These are phyloP conservation scores for Buxus sempervirens DNA, from an alignment of 164 flowering plant species.

Conservation along the genomic window DNA sequence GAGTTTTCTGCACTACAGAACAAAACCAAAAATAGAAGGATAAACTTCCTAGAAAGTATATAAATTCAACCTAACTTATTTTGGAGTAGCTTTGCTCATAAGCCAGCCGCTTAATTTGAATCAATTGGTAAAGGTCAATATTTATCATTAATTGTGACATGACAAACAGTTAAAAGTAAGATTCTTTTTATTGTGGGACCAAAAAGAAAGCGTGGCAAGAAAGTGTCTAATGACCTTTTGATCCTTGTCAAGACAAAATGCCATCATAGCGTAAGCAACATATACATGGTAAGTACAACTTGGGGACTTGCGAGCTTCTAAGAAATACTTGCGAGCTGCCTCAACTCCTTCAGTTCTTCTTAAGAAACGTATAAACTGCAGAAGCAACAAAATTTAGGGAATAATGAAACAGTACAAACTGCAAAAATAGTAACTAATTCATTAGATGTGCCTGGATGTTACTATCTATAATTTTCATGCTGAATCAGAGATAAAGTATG, in stretches of 20 bases:
- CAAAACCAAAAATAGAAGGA: no score
- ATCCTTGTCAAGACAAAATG: slow-evolving; percentile 95
- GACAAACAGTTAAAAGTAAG: background rate
- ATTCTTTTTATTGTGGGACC: background rate
- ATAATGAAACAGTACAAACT: slow-evolving; percentile 1
- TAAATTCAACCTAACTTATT: background rate
- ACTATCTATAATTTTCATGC: background rate
- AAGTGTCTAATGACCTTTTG: slow-evolving; percentile 54
- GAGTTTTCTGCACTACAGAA: no score
- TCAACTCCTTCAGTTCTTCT: slow-evolving; percentile 94
- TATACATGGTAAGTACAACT: slow-evolving; percentile 89
- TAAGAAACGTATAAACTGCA: slow-evolving; percentile 88
- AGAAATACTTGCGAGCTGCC: slow-evolving; percentile 92
- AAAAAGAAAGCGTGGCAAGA: background rate
- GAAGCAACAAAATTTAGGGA: slow-evolving; percentile 3
- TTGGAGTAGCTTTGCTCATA: background rate
- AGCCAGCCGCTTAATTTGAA: background rate
- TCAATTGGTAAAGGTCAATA: background rate
- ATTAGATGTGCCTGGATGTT: background rate
- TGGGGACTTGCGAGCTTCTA: slow-evolving; percentile 87
- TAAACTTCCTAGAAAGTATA: background rate
- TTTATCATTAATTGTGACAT: background rate
- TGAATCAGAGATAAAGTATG: background rate
- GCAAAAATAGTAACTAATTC: background rate
- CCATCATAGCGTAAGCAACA: slow-evolving; percentile 96